These are phyloP conservation scores for Ogataea nonfermentans DNA, from an alignment of 805 yeast species.

Conservation along the genomic window DNA sequence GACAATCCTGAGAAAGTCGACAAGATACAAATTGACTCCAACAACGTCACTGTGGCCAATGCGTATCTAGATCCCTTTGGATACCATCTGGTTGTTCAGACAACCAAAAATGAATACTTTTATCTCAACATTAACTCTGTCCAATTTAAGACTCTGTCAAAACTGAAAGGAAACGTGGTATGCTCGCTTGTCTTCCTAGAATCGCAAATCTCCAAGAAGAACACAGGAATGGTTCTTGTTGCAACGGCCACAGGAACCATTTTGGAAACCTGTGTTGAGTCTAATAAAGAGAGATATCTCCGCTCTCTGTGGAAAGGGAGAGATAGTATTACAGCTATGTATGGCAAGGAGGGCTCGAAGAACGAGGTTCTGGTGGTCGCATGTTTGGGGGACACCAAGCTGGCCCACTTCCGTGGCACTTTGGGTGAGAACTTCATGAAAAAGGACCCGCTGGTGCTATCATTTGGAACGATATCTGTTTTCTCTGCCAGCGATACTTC, in stretches of 20 bases:
- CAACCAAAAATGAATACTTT: slow-evolving; percentile 45
- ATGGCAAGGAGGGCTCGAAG: slow-evolving; percentile 10
- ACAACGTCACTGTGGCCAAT: slow-evolving; percentile 28
- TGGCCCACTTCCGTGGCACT: slow-evolving; percentile 16
- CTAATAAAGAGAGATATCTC: slow-evolving; percentile 41
- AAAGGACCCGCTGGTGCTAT: slow-evolving; percentile 23
- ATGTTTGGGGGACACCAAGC: slow-evolving; percentile 15
- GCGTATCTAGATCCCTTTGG: slow-evolving; percentile 54
- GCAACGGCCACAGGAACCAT: slow-evolving; percentile 50
- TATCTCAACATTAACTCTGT: slow-evolving; percentile 43
- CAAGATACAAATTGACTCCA: slow-evolving; percentile 32
- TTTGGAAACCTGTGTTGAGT: slow-evolving; percentile 46
- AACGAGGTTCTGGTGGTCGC: slow-evolving; percentile 9
- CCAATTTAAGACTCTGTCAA: slow-evolving; percentile 42
- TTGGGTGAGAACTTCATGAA: slow-evolving; percentile 19
- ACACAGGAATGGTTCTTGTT: slow-evolving; percentile 47
- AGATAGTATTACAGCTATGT: slow-evolving; percentile 17
- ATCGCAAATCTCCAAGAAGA: slow-evolving; percentile 23
- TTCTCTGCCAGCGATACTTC: slow-evolving; percentile 11
- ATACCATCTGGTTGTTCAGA: slow-evolving; percentile 48
- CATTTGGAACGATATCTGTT: slow-evolving; percentile 16
- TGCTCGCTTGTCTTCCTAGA: slow-evolving; percentile 40
- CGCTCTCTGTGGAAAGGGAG: slow-evolving; percentile 40
- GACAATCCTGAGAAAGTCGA: slow-evolving; percentile 62
- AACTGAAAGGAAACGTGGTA: slow-evolving; percentile 46